Evolutionary conservation across 2,329 filamentous ascomycete species (phyloP).

Genomic region (Aureobasidium sp.): DNA sequence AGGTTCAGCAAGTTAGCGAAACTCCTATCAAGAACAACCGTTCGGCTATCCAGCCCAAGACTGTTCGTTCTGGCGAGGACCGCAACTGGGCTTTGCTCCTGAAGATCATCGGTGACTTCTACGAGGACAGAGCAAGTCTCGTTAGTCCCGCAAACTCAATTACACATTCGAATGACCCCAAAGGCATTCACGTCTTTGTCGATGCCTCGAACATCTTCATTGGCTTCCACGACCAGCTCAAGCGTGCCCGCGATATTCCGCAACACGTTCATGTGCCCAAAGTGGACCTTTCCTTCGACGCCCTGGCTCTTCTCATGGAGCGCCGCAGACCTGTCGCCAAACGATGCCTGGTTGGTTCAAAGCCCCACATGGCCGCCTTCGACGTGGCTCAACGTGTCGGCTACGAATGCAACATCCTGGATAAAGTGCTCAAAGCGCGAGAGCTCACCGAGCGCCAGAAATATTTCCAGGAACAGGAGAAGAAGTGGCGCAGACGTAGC

Average conservation of each 20-base stretch:
- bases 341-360: slow-evolving; percentile 69
- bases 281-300: slow-evolving; percentile 65
- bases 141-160: slow-evolving; percentile 36
- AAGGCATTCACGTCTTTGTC: slow-evolving; percentile 60
- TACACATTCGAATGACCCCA: slow-evolving; percentile 31
- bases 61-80: slow-evolving; percentile 34
- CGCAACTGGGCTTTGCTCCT: slow-evolving; percentile 36
- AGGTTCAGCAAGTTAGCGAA: background rate
- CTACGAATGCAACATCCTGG: slow-evolving; percentile 67
- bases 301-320: slow-evolving; percentile 68
- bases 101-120: slow-evolving; percentile 34
- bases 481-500: background rate
- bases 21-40: slow-evolving; percentile 14
- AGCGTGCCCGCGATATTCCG: slow-evolving; percentile 51
- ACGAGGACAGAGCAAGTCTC: slow-evolving; percentile 34
- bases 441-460: slow-evolving; percentile 46
- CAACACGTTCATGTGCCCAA: slow-evolving; percentile 48
- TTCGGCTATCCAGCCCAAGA: slow-evolving; percentile 26
- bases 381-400: slow-evolving; percentile 58
- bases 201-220: slow-evolving; percentile 83
- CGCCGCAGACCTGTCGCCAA: slow-evolving; percentile 62
- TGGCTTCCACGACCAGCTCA: slow-evolving; percentile 70
- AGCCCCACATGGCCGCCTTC: slow-evolving; percentile 51
- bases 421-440: slow-evolving; percentile 61
- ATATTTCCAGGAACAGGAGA: slow-evolving; percentile 40